Evolutionary conservation across 805 yeast species (phyloP).

Genomic region (Tetrapisispora taiwanensis): DNA sequence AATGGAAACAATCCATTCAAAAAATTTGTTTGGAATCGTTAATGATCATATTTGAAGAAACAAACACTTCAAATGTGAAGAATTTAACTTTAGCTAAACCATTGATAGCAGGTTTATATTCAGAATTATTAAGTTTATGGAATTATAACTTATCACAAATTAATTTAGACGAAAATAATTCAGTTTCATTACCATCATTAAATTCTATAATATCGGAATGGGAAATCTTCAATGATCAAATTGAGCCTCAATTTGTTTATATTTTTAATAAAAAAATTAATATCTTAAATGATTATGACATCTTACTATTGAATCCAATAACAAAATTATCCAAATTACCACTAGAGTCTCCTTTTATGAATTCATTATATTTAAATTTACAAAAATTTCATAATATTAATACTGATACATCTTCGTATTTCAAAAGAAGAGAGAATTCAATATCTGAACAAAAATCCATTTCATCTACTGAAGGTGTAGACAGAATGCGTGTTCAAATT

Average conservation of each 20-base stretch:
- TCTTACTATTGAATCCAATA: conserved; percentile 74
- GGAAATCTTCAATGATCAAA: conserved; percentile 33
- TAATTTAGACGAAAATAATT: background rate
- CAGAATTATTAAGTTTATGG: conserved; percentile 60
- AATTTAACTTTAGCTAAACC: conserved; percentile 73
- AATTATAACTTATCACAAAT: conserved; percentile 51
- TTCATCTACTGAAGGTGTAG: background rate
- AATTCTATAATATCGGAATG: conserved; percentile 43
- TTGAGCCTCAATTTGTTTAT: conserved; percentile 47
- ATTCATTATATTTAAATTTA: conserved; percentile 69
- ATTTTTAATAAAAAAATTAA: conserved; percentile 47
- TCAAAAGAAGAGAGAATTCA: conserved; percentile 9
- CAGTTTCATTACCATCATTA: conserved; percentile 44
- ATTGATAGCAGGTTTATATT: conserved; percentile 61
- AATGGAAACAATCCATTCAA: conserved; percentile 77
- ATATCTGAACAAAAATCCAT: conserved; percentile 38
- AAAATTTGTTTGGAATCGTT: conserved; percentile 69
- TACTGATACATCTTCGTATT: conserved; percentile 27
- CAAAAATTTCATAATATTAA: conserved; percentile 50
- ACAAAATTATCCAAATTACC: conserved; percentile 76
- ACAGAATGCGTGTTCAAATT: conserved; percentile 9
- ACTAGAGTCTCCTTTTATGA: conserved; percentile 80
- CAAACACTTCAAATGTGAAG: conserved; percentile 41
- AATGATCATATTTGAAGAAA: conserved; percentile 58
- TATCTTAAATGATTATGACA: conserved; percentile 45